Evolutionary conservation across 1,139 yeast species (phyloP).

Genomic region (Kodamaea arcana): DNA sequence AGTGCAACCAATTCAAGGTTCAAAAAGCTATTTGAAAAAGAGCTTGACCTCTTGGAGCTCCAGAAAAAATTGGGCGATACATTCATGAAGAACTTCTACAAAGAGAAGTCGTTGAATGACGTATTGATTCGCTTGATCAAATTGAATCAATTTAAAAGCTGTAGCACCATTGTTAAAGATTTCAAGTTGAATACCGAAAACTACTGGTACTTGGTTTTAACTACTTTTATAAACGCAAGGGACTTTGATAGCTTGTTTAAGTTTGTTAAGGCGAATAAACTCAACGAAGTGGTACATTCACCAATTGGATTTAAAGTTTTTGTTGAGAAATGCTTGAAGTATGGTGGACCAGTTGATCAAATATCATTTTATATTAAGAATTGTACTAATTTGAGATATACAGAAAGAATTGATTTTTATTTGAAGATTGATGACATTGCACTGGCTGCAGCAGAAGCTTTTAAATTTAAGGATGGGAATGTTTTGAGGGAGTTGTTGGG

Average conservation of each 20-base stretch:
- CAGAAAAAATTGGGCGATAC: conserved; percentile 54
- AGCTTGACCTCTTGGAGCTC: conserved; percentile 45
- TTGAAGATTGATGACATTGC: conserved; percentile 50
- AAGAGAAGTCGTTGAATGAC: conserved; percentile 47
- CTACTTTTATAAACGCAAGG: conserved; percentile 45
- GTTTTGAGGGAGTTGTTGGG: conserved; percentile 33
- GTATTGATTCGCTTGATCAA: conserved; percentile 53
- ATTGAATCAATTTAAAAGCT: conserved; percentile 57
- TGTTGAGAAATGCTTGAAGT: conserved; percentile 47
- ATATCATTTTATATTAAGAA: conserved; percentile 34
- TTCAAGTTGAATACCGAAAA: conserved; percentile 63
- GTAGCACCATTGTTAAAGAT: conserved; percentile 53
- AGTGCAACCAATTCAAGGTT: conserved; percentile 19
- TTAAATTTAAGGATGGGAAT: conserved; percentile 48
- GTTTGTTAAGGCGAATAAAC: conserved; percentile 26
- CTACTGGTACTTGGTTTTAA: conserved; percentile 59
- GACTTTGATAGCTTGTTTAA: conserved; percentile 63
- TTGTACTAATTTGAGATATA: conserved; percentile 29
- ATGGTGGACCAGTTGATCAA: conserved; percentile 44
- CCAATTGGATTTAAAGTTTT: conserved; percentile 75
- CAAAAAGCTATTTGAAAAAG: conserved; percentile 42
- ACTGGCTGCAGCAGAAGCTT: conserved; percentile 61
- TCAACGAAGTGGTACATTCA: conserved; percentile 42
- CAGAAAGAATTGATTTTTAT: conserved; percentile 47
- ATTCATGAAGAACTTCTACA: conserved; percentile 53